A percentile compares a stretch with the other conserved stretches of the same genome.
Evolutionary conservation across 2,329 filamentous ascomycete genomes (phyloP).

Genomic region (Magnaporthiopsis rhizophila): DNA sequence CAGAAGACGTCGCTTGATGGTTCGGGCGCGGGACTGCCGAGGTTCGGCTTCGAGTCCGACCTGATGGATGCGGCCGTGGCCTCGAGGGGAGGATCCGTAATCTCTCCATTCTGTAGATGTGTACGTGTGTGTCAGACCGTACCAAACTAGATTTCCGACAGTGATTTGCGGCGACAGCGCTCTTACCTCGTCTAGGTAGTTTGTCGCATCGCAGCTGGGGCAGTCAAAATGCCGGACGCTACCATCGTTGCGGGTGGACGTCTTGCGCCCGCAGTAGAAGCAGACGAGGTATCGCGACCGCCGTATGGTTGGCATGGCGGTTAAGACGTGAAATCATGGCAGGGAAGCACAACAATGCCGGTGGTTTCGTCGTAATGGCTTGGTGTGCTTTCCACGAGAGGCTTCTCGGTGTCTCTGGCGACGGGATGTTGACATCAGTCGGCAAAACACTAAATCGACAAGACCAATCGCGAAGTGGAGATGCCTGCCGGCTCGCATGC

Average conservation of each 20-base stretch:
- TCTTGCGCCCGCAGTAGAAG: slow-evolving; percentile 76
- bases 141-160: not conserved
- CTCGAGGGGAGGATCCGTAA: slow-evolving; percentile 72
- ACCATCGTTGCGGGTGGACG: slow-evolving; percentile 50
- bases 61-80: slow-evolving; percentile 34
- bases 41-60: not conserved
- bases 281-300: slow-evolving; percentile 49
- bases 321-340: not conserved
- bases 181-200: slow-evolving; percentile 77
- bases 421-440: not conserved
- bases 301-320: slow-evolving; percentile 35
- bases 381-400: not conserved
- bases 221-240: slow-evolving; percentile 62
- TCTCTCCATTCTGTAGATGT: slow-evolving; percentile 63
- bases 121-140: too few relatives aligned
- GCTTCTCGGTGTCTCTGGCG: not conserved
- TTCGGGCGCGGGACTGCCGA: not conserved
- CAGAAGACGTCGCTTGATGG: slow-evolving; percentile 47
- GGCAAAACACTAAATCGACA: not conserved
- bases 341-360: not conserved
- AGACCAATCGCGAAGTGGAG: not conserved
- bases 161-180: not conserved
- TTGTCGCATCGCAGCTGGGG: slow-evolving; percentile 72
- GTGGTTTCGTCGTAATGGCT: not conserved
- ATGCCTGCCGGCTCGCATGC: slow-evolving; percentile 1